Conservation (phyloP, 257 asterid species). For the Mitragyna speciosa region DNA sequence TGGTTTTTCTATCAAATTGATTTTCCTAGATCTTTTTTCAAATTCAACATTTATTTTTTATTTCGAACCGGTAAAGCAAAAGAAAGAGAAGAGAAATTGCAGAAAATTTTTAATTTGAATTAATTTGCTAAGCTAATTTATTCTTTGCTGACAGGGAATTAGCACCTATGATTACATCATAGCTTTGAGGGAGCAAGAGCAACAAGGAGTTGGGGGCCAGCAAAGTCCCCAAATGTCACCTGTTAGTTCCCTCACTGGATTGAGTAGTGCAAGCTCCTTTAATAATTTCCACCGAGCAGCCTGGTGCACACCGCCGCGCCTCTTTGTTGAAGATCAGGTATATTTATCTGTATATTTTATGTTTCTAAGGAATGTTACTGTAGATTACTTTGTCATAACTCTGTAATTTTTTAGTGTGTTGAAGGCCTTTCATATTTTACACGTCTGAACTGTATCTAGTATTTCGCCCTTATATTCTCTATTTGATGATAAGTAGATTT, state of each 20-base stretch:
- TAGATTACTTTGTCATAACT: not conserved
- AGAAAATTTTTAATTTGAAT: not conserved
- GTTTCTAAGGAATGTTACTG: not conserved
- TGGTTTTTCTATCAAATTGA: not conserved
- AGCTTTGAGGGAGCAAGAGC: slow-evolving; percentile 96
- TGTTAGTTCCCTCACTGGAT: slow-evolving; percentile 80
- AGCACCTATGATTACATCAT: slow-evolving; percentile 98
- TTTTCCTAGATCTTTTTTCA: not conserved
- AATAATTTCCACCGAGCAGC: slow-evolving; percentile 87
- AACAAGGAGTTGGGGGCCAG: slow-evolving; percentile 67
- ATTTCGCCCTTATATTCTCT: not conserved
- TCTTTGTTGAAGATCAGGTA: slow-evolving; percentile 97
- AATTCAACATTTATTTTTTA: not conserved
- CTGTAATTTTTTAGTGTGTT: not conserved
- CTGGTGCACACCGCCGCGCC: slow-evolving; percentile 98
- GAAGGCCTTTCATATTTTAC: not conserved
- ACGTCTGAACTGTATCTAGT: not conserved
- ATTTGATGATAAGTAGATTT: not conserved
- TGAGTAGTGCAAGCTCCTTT: slow-evolving; percentile 94
- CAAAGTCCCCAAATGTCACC: slow-evolving; percentile 97
- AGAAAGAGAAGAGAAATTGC: not conserved
- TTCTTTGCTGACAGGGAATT: slow-evolving; percentile 60
- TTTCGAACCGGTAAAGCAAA: not conserved
- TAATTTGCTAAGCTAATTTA: slow-evolving; percentile 8
- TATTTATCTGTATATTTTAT: not conserved